Evolutionary conservation across 805 yeast genomes (phyloP), one percentile per base, ranked within the genome.

Genomic region (Maudiozyma saulgeensis): DNA sequence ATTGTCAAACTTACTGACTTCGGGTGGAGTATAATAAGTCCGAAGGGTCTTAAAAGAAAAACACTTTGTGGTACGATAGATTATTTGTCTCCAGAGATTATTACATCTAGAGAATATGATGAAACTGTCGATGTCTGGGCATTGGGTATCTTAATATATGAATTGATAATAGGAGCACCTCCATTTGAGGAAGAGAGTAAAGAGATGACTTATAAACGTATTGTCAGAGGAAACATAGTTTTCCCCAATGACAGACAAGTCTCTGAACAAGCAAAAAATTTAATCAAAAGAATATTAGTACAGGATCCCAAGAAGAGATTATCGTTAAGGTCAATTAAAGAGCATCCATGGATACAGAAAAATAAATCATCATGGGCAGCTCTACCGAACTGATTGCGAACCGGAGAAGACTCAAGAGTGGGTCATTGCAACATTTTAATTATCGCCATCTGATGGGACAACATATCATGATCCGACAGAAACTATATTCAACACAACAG

Each of bases 21-120:
- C 64, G 99, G 99, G 13, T 91, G 97, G 97, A 84, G 95, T 49
- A 91, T 90, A 2, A 53, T 59, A 7, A 81, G 80, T 56, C 76
- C 85, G 0, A 79, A 80, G 1, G 68, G 76, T 0, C 68, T 73
- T 0, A 76, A 78, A 53, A 71, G 96, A 59, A 74, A 80, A 15
- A 91, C 98, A 0, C 77, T 93, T 71, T 93, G 98, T 67, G 98
- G 99, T 0, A 93, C 99, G 0, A 71, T 91, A 40, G 98, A 93
- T 67, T 91, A 91, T 58, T 68, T 93, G 15, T 95, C 98, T 0
- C 99, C 99, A 7, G 99, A 91, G 68, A 82, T 93, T 85, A 87
- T 91, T 6, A 93, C 84, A 53, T 81, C 86, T 1, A 81, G 78
- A 56, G 85, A 81, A 11, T 93, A 91, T 58, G 91, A 85, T 57